Base-by-base conservation (phyloP, 768 basidiomycete genomes). In the Trametes maxima region DNA sequence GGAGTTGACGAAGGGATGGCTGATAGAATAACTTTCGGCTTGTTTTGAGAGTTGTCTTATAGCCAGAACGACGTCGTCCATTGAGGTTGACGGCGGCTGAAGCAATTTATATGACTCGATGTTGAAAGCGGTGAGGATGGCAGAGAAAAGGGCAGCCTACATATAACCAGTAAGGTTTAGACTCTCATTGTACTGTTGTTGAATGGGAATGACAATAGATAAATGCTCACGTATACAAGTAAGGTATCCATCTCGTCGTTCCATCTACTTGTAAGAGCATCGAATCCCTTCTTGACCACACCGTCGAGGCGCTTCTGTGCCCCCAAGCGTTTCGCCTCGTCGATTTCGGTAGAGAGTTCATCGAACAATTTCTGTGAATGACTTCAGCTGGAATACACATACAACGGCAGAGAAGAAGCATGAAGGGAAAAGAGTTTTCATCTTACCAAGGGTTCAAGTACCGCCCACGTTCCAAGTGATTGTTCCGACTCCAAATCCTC, bases 81-180 rank as follows among this genome's bases (percentile, higher is more conserved):
- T n/a, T 33, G 28, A 25, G 3, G 48, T 25, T 36, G 53, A n/a
- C 6, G 42, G 6, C 3, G 44, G 53, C 19, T 24, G 8, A 35
- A 64, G 39, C 5, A 59, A 45, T 40, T 52, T 47, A 43, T 54
- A 59, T 3, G 57, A 64, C 17, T 64, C 57, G 6, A 64, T 43
- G 8, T 54, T 36, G 49, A 64, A 64, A 5, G 63, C 52, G 10
- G 63, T 54, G 7, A 59, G 33, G 8, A 59, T 44, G 1, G 52
- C 63, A 5, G 63, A 63, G 47, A 58, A 47, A 39, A 63, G 45
- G n/a, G n/a, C 45, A 19, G 62, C 56, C 62, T 63, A 5, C n/a
- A 25, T 35, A n/a, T 7, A 10, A n/a, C 4, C 44, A 45, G 28
- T 35, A 45, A 40, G 14, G 39, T 40, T 40, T 40, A 40, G 39